phyloP scores from a whole-genome alignment of 2,329 filamentous ascomycete species.

The Sclerotinia trifoliorum region DNA sequence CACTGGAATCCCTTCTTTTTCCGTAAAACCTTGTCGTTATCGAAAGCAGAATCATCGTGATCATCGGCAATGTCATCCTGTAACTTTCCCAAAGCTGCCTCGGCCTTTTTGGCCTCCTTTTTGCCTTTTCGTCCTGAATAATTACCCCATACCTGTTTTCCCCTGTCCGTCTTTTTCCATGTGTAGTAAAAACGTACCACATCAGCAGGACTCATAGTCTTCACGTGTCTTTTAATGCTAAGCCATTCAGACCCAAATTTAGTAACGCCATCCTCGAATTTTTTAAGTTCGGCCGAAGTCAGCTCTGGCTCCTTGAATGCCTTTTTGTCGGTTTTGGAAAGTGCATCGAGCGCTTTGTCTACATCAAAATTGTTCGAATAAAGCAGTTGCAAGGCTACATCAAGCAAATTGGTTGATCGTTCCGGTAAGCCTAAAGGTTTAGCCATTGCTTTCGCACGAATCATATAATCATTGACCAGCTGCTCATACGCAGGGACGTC shows the following conservation, averaged over 20 bases:
- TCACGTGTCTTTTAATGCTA: slow-evolving; percentile 79
- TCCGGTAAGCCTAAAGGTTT: slow-evolving; percentile 67
- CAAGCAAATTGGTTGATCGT: slow-evolving; percentile 80
- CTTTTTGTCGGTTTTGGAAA: slow-evolving; percentile 66
- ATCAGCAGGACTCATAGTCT: slow-evolving; percentile 72
- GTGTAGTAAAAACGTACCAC: slow-evolving; percentile 94
- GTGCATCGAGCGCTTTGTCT: slow-evolving; percentile 65
- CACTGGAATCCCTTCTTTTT: slow-evolving; percentile 86
- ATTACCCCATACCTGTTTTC: slow-evolving; percentile 85
- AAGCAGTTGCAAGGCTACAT: slow-evolving; percentile 75
- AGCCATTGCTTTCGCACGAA: slow-evolving; percentile 51
- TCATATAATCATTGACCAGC: slow-evolving; percentile 75
- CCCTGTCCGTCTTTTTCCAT: slow-evolving; percentile 92
- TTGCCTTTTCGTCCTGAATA: slow-evolving; percentile 86
- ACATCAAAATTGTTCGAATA: slow-evolving; percentile 70
- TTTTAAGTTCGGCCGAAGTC: slow-evolving; percentile 74
- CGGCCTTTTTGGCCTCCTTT: slow-evolving; percentile 75
- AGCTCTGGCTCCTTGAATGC: slow-evolving; percentile 84
- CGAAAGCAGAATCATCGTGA: slow-evolving; percentile 92
- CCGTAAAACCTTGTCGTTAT: slow-evolving; percentile 72
- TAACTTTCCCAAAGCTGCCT: slow-evolving; percentile 70
- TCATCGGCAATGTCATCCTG: slow-evolving; percentile 92
- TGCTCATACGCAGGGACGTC: slow-evolving; percentile 42
- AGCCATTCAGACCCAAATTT: slow-evolving; percentile 92
- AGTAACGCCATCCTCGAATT: slow-evolving; percentile 85